Conservation (phyloP, 345 rosid genomes). For the Eutrema japonicum region DNA sequence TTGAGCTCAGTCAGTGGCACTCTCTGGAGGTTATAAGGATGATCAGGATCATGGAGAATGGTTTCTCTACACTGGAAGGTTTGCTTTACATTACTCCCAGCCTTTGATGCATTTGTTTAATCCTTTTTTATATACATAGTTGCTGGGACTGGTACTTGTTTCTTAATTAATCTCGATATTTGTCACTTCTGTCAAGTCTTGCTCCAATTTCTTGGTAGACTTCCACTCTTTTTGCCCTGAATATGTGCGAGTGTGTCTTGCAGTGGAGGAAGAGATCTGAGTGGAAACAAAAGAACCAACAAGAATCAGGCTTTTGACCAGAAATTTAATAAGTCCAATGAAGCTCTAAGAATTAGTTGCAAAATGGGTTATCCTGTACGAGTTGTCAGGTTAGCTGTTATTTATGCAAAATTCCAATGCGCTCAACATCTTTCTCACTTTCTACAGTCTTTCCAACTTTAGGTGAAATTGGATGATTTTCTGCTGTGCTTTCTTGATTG, state of each 20-base stretch:
- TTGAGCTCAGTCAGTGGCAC: slow-evolving; percentile 79
- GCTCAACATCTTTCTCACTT: not conserved
- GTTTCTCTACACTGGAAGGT: slow-evolving; percentile 42
- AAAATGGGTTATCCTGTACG: slow-evolving; percentile 77
- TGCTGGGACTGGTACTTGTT: not conserved
- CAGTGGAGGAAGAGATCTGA: slow-evolving; percentile 87
- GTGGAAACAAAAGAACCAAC: slow-evolving; percentile 71
- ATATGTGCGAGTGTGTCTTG: slow-evolving; percentile 25
- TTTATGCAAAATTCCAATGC: not conserved
- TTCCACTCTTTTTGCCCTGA: not conserved
- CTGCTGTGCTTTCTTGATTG: not conserved
- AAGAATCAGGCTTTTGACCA: slow-evolving; percentile 75
- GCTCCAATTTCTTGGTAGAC: not conserved
- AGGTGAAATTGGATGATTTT: not conserved
- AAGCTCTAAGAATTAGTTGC: slow-evolving; percentile 72
- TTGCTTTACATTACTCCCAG: not conserved
- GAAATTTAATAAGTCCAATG: slow-evolving; percentile 53
- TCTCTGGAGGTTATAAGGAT: slow-evolving; percentile 75
- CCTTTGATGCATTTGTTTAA: not conserved
- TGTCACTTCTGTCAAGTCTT: not conserved
- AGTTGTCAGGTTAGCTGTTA: slow-evolving; percentile 62
- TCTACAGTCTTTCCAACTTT: not conserved
- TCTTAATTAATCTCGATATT: not conserved
- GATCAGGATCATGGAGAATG: slow-evolving; percentile 77
- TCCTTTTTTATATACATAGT: not conserved